Conservation (phyloP, 2,329 filamentous ascomycete genomes). For the Pseudogymnoascus sp. region DNA sequence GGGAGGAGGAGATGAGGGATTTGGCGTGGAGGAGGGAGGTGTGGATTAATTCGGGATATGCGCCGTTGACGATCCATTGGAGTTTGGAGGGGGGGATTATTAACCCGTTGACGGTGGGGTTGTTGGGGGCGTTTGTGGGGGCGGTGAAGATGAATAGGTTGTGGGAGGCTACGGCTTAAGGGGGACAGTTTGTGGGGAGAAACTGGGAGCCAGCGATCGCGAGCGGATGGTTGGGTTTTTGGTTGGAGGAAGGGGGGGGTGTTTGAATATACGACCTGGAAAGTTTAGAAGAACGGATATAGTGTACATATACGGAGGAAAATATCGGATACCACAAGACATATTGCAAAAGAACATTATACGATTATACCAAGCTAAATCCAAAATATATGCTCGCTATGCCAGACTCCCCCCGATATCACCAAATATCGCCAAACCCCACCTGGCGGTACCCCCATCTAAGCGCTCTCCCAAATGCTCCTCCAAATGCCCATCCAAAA, state of each 20-base stretch:
- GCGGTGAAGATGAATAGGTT: constrained; percentile 36
- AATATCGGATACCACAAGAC: neutral
- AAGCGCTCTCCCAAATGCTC: neutral
- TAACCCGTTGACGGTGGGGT: constrained; percentile 48
- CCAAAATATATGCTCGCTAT: neutral
- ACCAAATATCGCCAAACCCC: neutral
- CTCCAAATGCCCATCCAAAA: neutral
- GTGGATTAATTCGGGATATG: constrained; percentile 64
- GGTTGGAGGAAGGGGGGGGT: neutral
- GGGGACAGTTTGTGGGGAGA: neutral
- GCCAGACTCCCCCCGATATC: neutral
- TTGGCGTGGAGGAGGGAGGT: constrained; percentile 56
- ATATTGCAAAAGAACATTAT: neutral
- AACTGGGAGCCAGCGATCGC: neutral
- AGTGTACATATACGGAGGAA: neutral
- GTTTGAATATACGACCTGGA: neutral
- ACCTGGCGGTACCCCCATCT: neutral
- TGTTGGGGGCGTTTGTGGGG: constrained; percentile 46
- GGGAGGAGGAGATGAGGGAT: constrained; percentile 40
- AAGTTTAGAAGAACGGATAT: neutral
- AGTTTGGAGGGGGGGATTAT: constrained; percentile 59
- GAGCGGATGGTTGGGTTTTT: neutral
- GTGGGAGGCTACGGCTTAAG: constrained; percentile 35
- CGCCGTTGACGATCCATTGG: constrained; percentile 80
- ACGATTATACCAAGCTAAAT: constrained; percentile 1